Evolutionary conservation across 192 early-diverging fungal species (phyloP).

Genomic region (Dissophora ornata): DNA sequence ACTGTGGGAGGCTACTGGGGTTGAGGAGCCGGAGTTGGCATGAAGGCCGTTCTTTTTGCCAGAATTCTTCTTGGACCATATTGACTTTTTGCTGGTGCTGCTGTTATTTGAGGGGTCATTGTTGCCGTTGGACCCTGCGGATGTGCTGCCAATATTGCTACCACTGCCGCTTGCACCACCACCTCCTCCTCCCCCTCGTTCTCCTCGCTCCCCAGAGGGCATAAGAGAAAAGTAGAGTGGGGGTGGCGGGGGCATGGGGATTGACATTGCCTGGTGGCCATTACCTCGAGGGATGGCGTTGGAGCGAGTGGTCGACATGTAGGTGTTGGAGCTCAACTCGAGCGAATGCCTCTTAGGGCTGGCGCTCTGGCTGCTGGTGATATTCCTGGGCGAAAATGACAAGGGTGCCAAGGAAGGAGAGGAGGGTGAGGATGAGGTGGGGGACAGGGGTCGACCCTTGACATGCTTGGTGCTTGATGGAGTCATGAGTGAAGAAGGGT

Average conservation of each 20-base stretch:
- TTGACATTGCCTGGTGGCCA: constrained; percentile 47
- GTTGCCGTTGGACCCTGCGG: constrained; percentile 8
- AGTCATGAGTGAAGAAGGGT: no score
- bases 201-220: not conserved
- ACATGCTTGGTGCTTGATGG: no score
- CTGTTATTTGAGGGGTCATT: not conserved
- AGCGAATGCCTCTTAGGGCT: constrained; percentile 26
- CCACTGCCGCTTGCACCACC: not conserved
- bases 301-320: constrained; percentile 6
- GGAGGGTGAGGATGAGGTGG: no score
- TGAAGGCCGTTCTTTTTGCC: constrained; percentile 5
- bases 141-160: not conserved
- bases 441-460: no score
- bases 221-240: constrained; percentile 33
- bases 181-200: no score
- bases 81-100: constrained; percentile 12
- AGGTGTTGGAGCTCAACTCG: constrained; percentile 14
- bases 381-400: no score
- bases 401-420: no score
- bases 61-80: not conserved
- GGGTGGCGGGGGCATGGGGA: constrained; percentile 34
- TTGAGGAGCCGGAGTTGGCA: constrained; percentile 18
- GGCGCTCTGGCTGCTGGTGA: not conserved
- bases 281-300: constrained; percentile 40
- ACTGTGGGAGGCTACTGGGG: not conserved